Evolutionary conservation across 106 monocot genomes (phyloP).

Genomic region (Allium fistulosum): DNA sequence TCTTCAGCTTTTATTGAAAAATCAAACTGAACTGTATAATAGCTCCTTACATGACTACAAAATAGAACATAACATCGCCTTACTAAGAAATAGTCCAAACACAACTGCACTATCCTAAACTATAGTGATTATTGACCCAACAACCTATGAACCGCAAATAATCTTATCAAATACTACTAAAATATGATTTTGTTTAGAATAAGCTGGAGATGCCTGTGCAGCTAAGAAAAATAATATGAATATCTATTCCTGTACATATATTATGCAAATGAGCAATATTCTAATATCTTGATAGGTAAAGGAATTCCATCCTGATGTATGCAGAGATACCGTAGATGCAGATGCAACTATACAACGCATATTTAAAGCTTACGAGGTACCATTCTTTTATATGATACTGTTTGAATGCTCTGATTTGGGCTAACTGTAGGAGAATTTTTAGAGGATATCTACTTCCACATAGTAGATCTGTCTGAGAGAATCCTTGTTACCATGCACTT

Average conservation of each 20-base stretch:
- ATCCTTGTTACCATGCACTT: too few relatives aligned
- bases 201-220: too few relatives aligned
- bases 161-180: too few relatives aligned
- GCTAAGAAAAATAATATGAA: too few relatives aligned
- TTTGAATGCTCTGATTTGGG: neutral
- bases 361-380: constrained; percentile 72
- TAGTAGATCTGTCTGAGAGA: too few relatives aligned
- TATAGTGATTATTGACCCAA: neutral
- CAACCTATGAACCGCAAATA: too few relatives aligned
- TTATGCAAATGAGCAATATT: too few relatives aligned
- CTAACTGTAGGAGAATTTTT: neutral
- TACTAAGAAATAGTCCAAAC: neutral
- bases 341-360: constrained; percentile 60
- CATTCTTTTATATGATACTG: neutral
- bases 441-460: too few relatives aligned
- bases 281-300: constrained; percentile 39
- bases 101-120: neutral
- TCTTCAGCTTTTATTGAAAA: neutral
- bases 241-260: too few relatives aligned
- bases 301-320: constrained; percentile 91
- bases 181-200: too few relatives aligned
- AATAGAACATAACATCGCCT: neutral
- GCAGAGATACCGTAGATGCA: constrained; percentile 35
- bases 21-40: neutral
- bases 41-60: neutral